phyloP scores from a whole-genome alignment of 75 land plant genomes.

The Selaginella moellendorffii region DNA sequence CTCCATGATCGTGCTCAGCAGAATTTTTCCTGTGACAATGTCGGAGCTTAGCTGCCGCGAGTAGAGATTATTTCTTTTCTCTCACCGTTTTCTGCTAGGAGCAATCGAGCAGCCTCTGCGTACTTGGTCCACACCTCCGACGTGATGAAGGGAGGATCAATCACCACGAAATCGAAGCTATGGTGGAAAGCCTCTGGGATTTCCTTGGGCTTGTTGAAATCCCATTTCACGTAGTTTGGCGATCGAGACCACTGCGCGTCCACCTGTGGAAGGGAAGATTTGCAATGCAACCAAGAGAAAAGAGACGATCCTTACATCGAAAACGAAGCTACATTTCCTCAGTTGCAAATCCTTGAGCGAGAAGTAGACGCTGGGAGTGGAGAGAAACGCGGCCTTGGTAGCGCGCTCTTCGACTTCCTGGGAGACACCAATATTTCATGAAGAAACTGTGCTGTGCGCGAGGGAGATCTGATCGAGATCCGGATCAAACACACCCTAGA shows the following conservation, averaged over 20 bases:
- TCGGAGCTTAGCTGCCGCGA: too few relatives aligned
- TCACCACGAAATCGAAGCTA: constrained; percentile 28
- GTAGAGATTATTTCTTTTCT: not conserved
- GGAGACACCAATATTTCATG: too few relatives aligned
- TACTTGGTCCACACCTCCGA: constrained; percentile 32
- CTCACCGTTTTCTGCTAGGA: constrained; percentile 22
- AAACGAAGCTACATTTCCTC: constrained; percentile 22
- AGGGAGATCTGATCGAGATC: too few relatives aligned
- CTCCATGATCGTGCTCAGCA: constrained; percentile 28
- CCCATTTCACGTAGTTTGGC: constrained; percentile 28
- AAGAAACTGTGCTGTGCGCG: too few relatives aligned
- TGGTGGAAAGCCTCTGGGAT: constrained; percentile 14
- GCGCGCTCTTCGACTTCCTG: constrained; percentile 32
- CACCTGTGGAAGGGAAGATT: constrained; percentile 17
- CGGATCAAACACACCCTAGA: too few relatives aligned
- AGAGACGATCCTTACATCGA: constrained; percentile 21
- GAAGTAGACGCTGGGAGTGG: constrained; percentile 34
- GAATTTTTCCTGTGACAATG: constrained; percentile 22
- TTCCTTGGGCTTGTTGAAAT: constrained; percentile 20
- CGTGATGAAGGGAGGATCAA: constrained; percentile 34
- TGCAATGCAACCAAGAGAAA: not conserved
- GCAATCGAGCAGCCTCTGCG: constrained; percentile 23
- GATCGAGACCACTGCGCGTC: constrained; percentile 24
- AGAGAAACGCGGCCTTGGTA: constrained; percentile 27
- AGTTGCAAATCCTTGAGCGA: constrained; percentile 21